Base-by-base conservation (phyloP, 2,329 filamentous ascomycete genomes). In the Conoideocrella luteorostrata region DNA sequence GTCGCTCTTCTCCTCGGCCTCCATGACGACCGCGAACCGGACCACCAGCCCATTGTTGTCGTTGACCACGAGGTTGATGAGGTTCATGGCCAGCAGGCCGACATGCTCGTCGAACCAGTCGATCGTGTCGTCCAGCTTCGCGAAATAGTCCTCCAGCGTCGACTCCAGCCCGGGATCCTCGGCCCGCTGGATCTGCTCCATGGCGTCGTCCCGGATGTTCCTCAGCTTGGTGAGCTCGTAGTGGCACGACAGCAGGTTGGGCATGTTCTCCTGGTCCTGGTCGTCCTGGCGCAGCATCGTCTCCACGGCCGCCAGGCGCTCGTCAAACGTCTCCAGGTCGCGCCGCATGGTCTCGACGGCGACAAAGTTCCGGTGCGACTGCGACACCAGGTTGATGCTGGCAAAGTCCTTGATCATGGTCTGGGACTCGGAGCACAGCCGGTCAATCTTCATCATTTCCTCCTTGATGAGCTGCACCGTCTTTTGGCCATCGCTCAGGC, bases 391-490 rank as follows among this genome's bases (percentile, higher is more conserved):
- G 63, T 94, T 93, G 72, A 95, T 93, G 60, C 88, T 88, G 28
- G 86, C 84, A 66, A 98, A 97, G 71, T 98, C 93, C 59, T 86
- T 83, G 58, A 98, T 95, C 81, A 96, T 96, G 62, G 88, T 88
- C 71, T 97, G 91, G 43, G 90, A 90, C 67, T 98, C 94, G 50
- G 90, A 89, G 70, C 93, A 98, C 51, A 98, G 79, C 68, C 88
- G 89, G 71, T 98, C 93, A 58, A 98, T 97, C 68, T 91, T 94
- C 74, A 94, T 89, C 80, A 98, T 93, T 70, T 98, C 93, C 53
- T 97, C 91, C 66, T 95, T 95, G 68, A 96, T 96, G 56, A 86
- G 80, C 60, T 88, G 85, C 28, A 98, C 87, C 48, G 88, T 88
- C 64, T 90, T 86, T 66, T 97, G 90, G 45, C 90, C 90, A 60